Evolutionary conservation across 2,329 filamentous ascomycete species (phyloP).

Genomic region (Lomentospora prolificans): DNA sequence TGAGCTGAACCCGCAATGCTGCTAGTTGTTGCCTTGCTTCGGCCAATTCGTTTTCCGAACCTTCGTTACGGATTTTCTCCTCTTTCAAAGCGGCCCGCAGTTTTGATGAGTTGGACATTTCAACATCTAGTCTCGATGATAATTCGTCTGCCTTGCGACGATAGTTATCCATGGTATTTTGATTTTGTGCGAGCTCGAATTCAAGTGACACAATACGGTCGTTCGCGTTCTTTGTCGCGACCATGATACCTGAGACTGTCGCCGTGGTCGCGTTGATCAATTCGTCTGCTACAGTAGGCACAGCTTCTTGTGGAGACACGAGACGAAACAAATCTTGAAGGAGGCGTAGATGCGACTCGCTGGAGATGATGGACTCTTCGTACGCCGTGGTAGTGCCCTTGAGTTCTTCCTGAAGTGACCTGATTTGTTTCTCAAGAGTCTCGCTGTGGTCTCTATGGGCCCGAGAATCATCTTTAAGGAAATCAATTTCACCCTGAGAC

Average conservation of each 20-base stretch:
- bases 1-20: constrained; percentile 59
- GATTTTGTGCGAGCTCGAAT: constrained; percentile 52
- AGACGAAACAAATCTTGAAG: constrained; percentile 51
- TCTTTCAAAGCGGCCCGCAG: constrained; percentile 44
- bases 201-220: constrained; percentile 49
- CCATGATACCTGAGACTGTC: constrained; percentile 46
- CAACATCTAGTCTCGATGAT: constrained; percentile 39
- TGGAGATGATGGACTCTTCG: constrained; percentile 38
- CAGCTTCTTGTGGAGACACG: constrained; percentile 40
- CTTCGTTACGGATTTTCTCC: constrained; percentile 42
- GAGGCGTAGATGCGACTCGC: constrained; percentile 40
- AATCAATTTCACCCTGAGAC: constrained; percentile 52
- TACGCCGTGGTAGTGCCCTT: constrained; percentile 41
- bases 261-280: constrained; percentile 51
- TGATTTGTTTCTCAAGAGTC: constrained; percentile 46
- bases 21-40: constrained; percentile 62
- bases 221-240: constrained; percentile 50
- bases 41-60: constrained; percentile 46
- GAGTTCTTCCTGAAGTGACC: constrained; percentile 43
- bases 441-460: constrained; percentile 51
- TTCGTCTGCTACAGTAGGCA: constrained; percentile 46
- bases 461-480: constrained; percentile 49
- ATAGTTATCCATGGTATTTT: constrained; percentile 43
- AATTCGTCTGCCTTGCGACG: constrained; percentile 46
- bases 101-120: constrained; percentile 41